Evolutionary conservation across 768 basidiomycete species (phyloP).

Genomic region (Leccinum boreale): DNA sequence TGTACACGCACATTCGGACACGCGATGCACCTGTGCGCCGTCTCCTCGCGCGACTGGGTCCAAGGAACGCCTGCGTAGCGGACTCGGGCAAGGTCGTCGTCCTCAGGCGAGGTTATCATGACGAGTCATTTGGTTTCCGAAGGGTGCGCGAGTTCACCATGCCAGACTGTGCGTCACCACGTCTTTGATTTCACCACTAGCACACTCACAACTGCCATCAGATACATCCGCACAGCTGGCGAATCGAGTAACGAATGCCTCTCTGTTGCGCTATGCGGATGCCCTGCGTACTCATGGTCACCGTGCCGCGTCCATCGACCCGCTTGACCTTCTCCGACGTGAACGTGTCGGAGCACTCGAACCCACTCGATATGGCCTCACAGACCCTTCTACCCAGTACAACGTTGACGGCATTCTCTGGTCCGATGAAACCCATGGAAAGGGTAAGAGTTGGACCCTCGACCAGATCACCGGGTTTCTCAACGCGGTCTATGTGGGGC

Average conservation of each 20-base stretch:
- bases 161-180: conserved; percentile 61
- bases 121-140: conserved; percentile 77
- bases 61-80: background rate
- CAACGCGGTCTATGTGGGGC: conserved; percentile 72
- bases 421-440: conserved; percentile 39
- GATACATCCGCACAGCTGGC: conserved; percentile 63
- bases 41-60: conserved; percentile 8
- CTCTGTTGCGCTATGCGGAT: conserved; percentile 85
- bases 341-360: conserved; percentile 77
- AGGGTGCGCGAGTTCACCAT: conserved; percentile 58
- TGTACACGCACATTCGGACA: conserved; percentile 16
- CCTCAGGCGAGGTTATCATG: conserved; percentile 53
- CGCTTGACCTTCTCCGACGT: conserved; percentile 81
- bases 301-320: conserved; percentile 83
- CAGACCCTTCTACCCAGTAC: conserved; percentile 49
- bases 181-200: background rate
- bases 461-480: conserved; percentile 69
- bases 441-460: conserved; percentile 57
- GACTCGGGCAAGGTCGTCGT: conserved; percentile 17
- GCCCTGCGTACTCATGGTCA: conserved; percentile 84
- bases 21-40: conserved; percentile 12
- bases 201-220: conserved; percentile 23
- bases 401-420: conserved; percentile 82
- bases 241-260: conserved; percentile 69
- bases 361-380: conserved; percentile 73